These are phyloP conservation scores for Porogramme epimiltina DNA, from an alignment of 1,284 basidiomycete species.

Conservation along the genomic window DNA sequence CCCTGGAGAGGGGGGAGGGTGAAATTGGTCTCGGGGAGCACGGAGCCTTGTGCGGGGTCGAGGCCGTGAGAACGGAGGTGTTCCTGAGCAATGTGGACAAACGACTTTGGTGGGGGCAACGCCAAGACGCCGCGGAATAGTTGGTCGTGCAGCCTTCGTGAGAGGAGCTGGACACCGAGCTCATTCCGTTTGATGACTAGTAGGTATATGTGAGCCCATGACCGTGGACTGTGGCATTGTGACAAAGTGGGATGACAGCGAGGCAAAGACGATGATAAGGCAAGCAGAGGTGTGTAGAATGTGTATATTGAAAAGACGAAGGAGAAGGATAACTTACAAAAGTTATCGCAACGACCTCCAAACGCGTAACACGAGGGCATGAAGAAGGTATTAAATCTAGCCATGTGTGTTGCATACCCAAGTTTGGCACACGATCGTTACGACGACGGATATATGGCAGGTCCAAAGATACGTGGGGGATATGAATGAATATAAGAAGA, in stretches of 20 bases:
- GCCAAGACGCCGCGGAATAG: conserved; percentile 79
- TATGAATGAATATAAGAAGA: background rate
- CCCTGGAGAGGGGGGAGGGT: conserved; percentile 87
- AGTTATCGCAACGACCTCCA: too few species aligned
- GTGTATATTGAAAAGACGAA: background rate
- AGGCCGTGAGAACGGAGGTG: conserved; percentile 84
- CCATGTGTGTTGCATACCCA: too few species aligned
- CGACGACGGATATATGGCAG: too few species aligned
- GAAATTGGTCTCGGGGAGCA: conserved; percentile 79
- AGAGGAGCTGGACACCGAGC: conserved; percentile 91
- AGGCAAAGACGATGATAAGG: too few species aligned
- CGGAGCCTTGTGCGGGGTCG: conserved; percentile 79
- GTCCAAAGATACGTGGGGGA: background rate
- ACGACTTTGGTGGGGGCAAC: conserved; percentile 60
- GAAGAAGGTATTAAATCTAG: too few species aligned
- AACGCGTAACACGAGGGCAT: too few species aligned
- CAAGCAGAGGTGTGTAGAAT: too few species aligned
- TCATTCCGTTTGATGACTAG: conserved; percentile 70
- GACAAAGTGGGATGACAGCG: too few species aligned
- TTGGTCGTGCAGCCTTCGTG: conserved; percentile 78
- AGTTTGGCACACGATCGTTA: too few species aligned
- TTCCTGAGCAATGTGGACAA: conserved; percentile 75
- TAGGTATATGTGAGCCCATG: background rate
- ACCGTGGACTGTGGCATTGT: background rate
- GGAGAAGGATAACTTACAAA: background rate